These are phyloP conservation scores for Gossypium ekmanianum DNA, from an alignment of 345 rosid species.

Conservation along the genomic window DNA sequence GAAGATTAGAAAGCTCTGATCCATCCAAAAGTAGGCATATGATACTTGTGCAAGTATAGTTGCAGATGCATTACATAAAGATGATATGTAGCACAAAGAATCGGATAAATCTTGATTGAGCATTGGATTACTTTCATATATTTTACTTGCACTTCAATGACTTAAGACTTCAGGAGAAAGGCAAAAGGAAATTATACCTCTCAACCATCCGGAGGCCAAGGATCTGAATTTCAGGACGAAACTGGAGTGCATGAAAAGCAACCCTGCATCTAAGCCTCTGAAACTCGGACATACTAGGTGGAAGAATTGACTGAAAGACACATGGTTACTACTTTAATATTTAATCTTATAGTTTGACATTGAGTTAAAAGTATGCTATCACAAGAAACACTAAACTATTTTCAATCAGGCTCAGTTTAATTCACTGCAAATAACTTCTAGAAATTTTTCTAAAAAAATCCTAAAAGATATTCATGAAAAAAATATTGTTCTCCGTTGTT, in stretches of 20 bases:
- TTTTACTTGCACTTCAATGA: neutral
- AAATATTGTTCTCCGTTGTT: neutral
- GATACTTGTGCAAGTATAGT: neutral
- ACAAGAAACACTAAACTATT: neutral
- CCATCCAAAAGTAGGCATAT: constrained; percentile 18
- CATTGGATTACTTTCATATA: constrained; percentile 1
- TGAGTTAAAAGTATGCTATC: neutral
- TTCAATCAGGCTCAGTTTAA: neutral
- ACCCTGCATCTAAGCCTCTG: constrained; percentile 98
- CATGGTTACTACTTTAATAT: constrained; percentile 15
- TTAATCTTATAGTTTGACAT: constrained; percentile 3
- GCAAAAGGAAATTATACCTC: constrained; percentile 44
- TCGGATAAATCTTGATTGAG: constrained; percentile 1
- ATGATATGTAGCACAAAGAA: neutral
- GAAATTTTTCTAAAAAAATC: neutral
- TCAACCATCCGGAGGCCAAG: constrained; percentile 80
- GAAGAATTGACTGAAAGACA: constrained; percentile 71
- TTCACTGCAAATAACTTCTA: neutral
- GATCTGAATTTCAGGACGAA: constrained; percentile 74
- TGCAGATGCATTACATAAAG: neutral
- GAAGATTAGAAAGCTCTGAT: constrained; percentile 18
- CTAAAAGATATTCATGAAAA: neutral
- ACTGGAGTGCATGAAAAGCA: constrained; percentile 91
- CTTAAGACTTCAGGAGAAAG: neutral
- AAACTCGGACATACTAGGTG: constrained; percentile 71